Evolutionary conservation across 768 basidiomycete species (phyloP).

Genomic region (Mycena rosella): DNA sequence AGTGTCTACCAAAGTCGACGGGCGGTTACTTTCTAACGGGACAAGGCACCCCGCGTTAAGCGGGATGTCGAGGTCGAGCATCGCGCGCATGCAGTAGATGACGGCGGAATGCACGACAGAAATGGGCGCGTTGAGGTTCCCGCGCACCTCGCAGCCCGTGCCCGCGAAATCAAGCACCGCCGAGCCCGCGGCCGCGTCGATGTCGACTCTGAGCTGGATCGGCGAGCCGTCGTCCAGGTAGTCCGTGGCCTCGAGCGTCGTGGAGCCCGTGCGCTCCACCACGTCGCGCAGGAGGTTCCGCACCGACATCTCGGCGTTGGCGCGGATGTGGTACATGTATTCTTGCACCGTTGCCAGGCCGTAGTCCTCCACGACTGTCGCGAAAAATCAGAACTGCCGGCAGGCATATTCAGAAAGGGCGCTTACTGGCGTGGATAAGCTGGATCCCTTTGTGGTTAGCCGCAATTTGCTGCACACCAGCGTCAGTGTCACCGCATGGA

Average conservation of each 20-base stretch:
- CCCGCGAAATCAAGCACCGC: slow-evolving; percentile 90
- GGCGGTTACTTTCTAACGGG: slow-evolving; percentile 76
- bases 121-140: slow-evolving; percentile 88
- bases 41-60: slow-evolving; percentile 95
- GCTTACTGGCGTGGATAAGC: slow-evolving; percentile 81
- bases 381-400: slow-evolving; percentile 26
- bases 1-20: background rate
- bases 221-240: slow-evolving; percentile 92
- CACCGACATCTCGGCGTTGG: slow-evolving; percentile 90
- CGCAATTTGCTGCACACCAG: slow-evolving; percentile 80
- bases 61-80: slow-evolving; percentile 90
- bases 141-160: slow-evolving; percentile 86
- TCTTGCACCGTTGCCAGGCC: slow-evolving; percentile 88
- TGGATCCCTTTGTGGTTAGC: slow-evolving; percentile 94
- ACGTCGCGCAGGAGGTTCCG: slow-evolving; percentile 84
- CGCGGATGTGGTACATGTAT: slow-evolving; percentile 92
- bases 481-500: slow-evolving; percentile 11
- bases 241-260: slow-evolving; percentile 78
- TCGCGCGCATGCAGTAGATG: slow-evolving; percentile 90
- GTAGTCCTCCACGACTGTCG: slow-evolving; percentile 87
- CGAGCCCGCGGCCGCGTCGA: slow-evolving; percentile 78
- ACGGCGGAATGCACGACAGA: slow-evolving; percentile 90
- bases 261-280: slow-evolving; percentile 74
- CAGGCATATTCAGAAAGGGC: slow-evolving; percentile 8
- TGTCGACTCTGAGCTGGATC: slow-evolving; percentile 81